These are phyloP conservation scores for Exophiala xenobiotica DNA, from an alignment of 2,329 filamentous ascomycete species.

Conservation along the genomic window DNA sequence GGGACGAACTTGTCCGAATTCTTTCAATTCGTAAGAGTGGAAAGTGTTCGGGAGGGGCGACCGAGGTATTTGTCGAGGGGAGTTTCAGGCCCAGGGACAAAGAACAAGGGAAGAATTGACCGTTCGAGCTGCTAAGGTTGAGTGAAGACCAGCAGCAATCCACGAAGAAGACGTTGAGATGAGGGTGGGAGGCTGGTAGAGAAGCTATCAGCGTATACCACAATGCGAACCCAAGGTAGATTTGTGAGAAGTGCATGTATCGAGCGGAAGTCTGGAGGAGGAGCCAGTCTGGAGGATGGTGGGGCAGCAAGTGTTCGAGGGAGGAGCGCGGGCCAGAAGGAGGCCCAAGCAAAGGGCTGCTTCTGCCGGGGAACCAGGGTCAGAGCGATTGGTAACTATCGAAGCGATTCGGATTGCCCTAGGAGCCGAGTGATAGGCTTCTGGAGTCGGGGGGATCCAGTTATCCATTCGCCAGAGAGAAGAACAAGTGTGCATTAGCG, in stretches of 20 bases:
- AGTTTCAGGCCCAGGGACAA: neutral
- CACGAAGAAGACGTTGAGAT: too few species aligned
- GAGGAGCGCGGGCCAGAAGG: constrained; percentile 9
- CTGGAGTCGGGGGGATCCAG: neutral
- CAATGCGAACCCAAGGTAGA: neutral
- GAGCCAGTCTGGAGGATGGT: constrained; percentile 17
- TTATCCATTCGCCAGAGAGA: neutral
- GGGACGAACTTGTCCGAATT: neutral
- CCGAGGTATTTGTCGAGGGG: neutral
- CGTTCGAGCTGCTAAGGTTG: too few species aligned
- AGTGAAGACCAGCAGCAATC: too few species aligned
- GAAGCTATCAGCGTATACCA: neutral
- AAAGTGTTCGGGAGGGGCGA: constrained; percentile 7
- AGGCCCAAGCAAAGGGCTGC: constrained; percentile 11
- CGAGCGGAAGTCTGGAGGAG: constrained; percentile 8
- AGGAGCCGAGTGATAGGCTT: neutral
- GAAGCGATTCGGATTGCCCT: neutral
- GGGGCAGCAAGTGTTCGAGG: constrained; percentile 13
- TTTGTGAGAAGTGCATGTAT: neutral
- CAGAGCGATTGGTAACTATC: neutral
- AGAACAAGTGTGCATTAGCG: neutral
- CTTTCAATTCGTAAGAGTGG: constrained; percentile 4
- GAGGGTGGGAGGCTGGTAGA: neutral
- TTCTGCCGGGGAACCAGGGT: constrained; percentile 13
- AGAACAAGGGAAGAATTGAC: neutral